Evolutionary conservation across 371 early-diverging fungal genomes (phyloP).

Genomic region (Mucor indicus): DNA sequence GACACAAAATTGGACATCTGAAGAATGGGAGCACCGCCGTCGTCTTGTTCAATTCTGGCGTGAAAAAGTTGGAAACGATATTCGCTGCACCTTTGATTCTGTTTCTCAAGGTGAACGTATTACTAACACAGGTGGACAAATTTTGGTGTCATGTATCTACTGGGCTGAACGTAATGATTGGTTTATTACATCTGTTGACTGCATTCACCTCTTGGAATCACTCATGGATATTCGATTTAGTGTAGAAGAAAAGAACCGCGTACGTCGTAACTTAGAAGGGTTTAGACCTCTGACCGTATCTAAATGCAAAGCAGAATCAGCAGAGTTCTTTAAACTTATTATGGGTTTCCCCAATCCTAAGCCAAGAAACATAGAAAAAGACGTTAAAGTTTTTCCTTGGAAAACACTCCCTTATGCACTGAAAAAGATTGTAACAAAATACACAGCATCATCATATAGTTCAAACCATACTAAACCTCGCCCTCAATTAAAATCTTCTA

Average conservation of each 20-base stretch:
- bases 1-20: conserved; percentile 46
- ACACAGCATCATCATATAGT: conserved; percentile 38
- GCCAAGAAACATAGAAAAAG: conserved; percentile 85
- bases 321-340: conserved; percentile 76
- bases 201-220: conserved; percentile 73
- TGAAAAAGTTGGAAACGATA: conserved; percentile 58
- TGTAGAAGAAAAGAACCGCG: conserved; percentile 84
- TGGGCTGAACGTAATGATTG: conserved; percentile 75
- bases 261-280: conserved; percentile 79
- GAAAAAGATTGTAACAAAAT: conserved; percentile 71
- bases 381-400: conserved; percentile 85
- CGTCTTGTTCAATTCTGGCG: conserved; percentile 74
- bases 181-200: conserved; percentile 80
- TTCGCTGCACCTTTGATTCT: conserved; percentile 60
- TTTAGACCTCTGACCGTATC: conserved; percentile 79
- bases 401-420: conserved; percentile 61
- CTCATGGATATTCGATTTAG: conserved; percentile 74
- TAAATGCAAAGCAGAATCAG: conserved; percentile 71
- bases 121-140: conserved; percentile 8
- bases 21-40: conserved; percentile 60
- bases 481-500: too few relatives aligned
- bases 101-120: conserved; percentile 27
- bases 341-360: conserved; percentile 84
- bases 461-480: too few relatives aligned
- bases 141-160: conserved; percentile 73